Percentiles rank a stretch among this genome's conserved stretches.
Conservation (phyloP, 306 rosid genomes). For the Malus orientalis region DNA sequence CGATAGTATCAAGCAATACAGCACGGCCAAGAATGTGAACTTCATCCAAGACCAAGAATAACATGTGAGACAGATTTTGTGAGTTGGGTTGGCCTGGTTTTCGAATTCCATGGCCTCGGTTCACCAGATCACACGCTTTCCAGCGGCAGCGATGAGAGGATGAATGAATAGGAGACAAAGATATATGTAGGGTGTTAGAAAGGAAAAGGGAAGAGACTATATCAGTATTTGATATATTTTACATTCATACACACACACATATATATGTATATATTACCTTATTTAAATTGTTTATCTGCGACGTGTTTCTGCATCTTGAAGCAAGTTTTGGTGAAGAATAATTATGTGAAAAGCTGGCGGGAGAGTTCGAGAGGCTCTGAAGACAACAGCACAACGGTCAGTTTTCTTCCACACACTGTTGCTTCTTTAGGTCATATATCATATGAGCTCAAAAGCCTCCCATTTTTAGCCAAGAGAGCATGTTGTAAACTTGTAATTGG, state of each 20-base stretch:
- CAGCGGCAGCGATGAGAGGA: not conserved
- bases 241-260: not conserved
- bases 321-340: conserved; percentile 14
- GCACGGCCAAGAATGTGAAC: conserved; percentile 21
- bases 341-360: conserved; percentile 19
- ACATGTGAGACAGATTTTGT: not conserved
- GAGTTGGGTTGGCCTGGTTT: not conserved
- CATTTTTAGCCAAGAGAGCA: not conserved
- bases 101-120: not conserved
- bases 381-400: conserved; percentile 2
- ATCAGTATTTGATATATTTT: not conserved
- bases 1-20: conserved; percentile 27
- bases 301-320: conserved; percentile 20
- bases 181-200: not conserved
- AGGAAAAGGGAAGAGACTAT: not conserved
- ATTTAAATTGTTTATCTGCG: not conserved
- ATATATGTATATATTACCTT: not conserved
- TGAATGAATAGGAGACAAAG: not conserved
- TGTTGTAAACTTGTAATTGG: not conserved
- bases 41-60: not conserved
- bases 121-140: not conserved
- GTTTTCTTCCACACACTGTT: not conserved
- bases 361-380: conserved; percentile 8
- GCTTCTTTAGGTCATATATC: not conserved
- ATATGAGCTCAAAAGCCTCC: not conserved